Evolutionary conservation across 495 filamentous ascomycete genomes (phyloP), one percentile per base, ranked within the genome.

Genomic region (Aspergillus bertholletiae): DNA sequence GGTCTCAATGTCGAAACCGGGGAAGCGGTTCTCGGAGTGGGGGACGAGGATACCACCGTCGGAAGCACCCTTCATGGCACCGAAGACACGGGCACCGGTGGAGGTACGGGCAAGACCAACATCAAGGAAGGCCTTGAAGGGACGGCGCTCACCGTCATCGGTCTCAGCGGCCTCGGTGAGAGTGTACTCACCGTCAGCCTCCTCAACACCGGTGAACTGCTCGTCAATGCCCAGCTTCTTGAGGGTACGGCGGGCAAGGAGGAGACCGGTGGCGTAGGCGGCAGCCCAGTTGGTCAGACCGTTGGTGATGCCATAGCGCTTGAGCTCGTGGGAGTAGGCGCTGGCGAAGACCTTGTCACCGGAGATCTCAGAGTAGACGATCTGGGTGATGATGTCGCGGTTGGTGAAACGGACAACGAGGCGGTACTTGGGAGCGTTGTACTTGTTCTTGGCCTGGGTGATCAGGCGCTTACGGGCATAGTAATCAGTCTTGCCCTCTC

Each of bases 391-490:
- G 82, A 99, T 95, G 80, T 98, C 94, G 73, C 90, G 88, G 85
- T 97, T 97, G 85, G 95, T 97, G 89, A 99, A 99, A 75, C 94
- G 93, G 71, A 99, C 93, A 54, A 99, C 94, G 71, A 99, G 88
- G 72, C 94, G 89, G 86, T 99, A 97, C 84, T 99, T 99, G 74
- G 94, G 93, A 46, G 93, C 88, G 76, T 92, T 94, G 88, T 97
- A 98, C 85, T 97, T 97, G 90, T 97, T 97, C 91, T 97, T 99
- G 77, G 94, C 94, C 84, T 99, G 94, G 79, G 90, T 92, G 85
- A 96, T 95, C 78, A 99, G 83, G 69, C 94, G 88, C 87, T 97
- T 96, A 80, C 94, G 94, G 72, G 94, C 94, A 76, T 96, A 97
- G 89, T 99, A 99, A 74, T 99, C 94, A 79, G 94, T 99, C 88